Percentiles rank a stretch among this genome's conserved stretches.
Evolutionary conservation across 148 eudicot species (phyloP).

Genomic region (Oxyria digyna): DNA sequence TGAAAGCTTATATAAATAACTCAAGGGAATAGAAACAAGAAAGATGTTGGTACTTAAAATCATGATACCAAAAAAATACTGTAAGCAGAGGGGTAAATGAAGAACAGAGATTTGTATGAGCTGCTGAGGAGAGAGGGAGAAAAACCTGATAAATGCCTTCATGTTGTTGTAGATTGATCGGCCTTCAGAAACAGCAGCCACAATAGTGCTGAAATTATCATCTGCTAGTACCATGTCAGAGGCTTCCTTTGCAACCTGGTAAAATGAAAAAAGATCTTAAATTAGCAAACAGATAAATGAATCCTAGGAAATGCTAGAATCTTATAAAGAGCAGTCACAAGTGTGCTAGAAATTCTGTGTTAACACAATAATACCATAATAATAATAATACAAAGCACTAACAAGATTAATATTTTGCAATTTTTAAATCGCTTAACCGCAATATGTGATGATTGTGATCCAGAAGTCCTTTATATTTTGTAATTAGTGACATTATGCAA

Average conservation of each 20-base stretch:
- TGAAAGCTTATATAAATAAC: background rate
- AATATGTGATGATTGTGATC: background rate
- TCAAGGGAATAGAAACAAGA: background rate
- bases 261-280: background rate
- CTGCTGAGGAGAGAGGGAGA: background rate
- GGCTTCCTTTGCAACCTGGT: conserved; percentile 50
- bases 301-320: background rate
- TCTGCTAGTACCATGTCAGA: conserved; percentile 55
- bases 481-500: background rate
- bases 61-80: background rate
- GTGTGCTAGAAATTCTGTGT: background rate
- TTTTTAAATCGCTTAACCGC: background rate
- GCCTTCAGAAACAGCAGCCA: conserved; percentile 37
- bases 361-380: too few species aligned
- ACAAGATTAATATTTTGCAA: background rate
- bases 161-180: conserved; percentile 22
- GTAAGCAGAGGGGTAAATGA: background rate
- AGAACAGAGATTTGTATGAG: background rate
- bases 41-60: background rate
- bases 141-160: conserved; percentile 22
- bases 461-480: background rate
- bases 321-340: background rate
- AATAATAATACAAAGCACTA: background rate
- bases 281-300: background rate
- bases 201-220: conserved; percentile 46